Conservation (phyloP, 768 basidiomycete genomes). For the Cubamyces sp. region DNA sequence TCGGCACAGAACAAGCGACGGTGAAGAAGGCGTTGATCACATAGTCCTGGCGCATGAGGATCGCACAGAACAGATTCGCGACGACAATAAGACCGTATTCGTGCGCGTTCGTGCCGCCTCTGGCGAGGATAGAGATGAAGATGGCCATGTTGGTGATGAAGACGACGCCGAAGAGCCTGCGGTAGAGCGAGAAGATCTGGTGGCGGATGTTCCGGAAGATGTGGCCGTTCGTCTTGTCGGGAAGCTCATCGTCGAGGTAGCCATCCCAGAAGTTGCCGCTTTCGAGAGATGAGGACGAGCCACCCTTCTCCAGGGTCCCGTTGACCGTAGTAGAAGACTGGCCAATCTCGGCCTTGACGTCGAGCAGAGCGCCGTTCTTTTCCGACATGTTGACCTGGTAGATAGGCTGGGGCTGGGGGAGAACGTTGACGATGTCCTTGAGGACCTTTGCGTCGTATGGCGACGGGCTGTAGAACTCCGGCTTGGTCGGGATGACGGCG, state of each 20-base stretch:
- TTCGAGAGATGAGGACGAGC: slow-evolving; percentile 32
- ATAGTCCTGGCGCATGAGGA: slow-evolving; percentile 53
- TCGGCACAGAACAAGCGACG: slow-evolving; percentile 52
- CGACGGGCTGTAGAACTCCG: slow-evolving; percentile 27
- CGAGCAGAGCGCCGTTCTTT: slow-evolving; percentile 30
- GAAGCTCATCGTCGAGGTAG: slow-evolving; percentile 53
- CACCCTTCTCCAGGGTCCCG: slow-evolving; percentile 34
- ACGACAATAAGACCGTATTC: slow-evolving; percentile 43
- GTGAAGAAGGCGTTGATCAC: slow-evolving; percentile 63
- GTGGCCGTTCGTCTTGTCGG: slow-evolving; percentile 54
- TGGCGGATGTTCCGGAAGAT: slow-evolving; percentile 56
- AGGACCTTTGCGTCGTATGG: slow-evolving; percentile 29
- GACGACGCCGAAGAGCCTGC: slow-evolving; percentile 57
- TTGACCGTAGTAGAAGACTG: slow-evolving; percentile 31
- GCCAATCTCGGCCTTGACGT: slow-evolving; percentile 1
- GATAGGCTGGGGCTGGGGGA: slow-evolving; percentile 33
- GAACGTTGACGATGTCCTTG: slow-evolving; percentile 26
- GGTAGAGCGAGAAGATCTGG: slow-evolving; percentile 57
- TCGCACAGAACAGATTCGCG: slow-evolving; percentile 48
- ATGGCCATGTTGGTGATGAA: slow-evolving; percentile 54
- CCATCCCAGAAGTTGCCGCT: slow-evolving; percentile 49
- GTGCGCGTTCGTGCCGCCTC: slow-evolving; percentile 35
- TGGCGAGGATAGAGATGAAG: slow-evolving; percentile 43
- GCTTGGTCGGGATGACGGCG: slow-evolving; percentile 11
- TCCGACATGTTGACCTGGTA: slow-evolving; percentile 37